Evolutionary conservation across 2,329 filamentous ascomycete species (phyloP), one percentile per base, ranked within the genome.

Genomic region (Ceratocystiopsis brevicomis): DNA sequence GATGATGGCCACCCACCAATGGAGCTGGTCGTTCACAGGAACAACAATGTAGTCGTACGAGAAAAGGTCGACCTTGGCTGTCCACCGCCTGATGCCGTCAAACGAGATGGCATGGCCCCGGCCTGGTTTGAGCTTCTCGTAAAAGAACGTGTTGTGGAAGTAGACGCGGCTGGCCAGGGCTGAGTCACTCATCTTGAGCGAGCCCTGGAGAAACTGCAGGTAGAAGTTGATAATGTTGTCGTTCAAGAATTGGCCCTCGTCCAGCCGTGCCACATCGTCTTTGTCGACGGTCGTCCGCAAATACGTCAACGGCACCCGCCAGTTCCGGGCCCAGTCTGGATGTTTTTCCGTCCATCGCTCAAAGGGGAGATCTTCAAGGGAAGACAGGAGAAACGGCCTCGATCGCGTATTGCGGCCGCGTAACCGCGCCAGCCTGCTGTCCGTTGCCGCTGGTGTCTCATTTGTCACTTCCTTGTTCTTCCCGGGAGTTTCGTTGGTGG

Each of bases 1-100:
- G 42, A 98, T 88, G 44, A 98, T 88, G 14, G 85, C 86, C 50
- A 96, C 65, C 59, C 90, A 96, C 90, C 92, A 98, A 59, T 98
- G 90, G 1, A 67, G 62, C 51, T 75, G 67, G 55, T 95, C 82
- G 53, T 94, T 92, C 57, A 98, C 84, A 0, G 90, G 90, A 8
- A 98, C 81, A 12, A 96, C 69, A 46, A 96, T 77, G 57, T 87
- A 95, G 55, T 94, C 84, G 52, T 83, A 86, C 6, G 68, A 71
- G 53, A 96, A 83, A 10, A 98, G 61, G 55, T 98, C 83, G 18
- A 88, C 69, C 51, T 78, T 84, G 33, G 80, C 69, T 0, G 90
- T 96, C 90, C 90, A 98, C 38, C 76, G 73, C 56, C 80, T 76
- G 44, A 98, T 87, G 5, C 76, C 80, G 21, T 81, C 74, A 55